These are phyloP conservation scores for Papiliotrema flavescens DNA, from an alignment of 1,284 basidiomycete genomes.

Conservation along the genomic window DNA sequence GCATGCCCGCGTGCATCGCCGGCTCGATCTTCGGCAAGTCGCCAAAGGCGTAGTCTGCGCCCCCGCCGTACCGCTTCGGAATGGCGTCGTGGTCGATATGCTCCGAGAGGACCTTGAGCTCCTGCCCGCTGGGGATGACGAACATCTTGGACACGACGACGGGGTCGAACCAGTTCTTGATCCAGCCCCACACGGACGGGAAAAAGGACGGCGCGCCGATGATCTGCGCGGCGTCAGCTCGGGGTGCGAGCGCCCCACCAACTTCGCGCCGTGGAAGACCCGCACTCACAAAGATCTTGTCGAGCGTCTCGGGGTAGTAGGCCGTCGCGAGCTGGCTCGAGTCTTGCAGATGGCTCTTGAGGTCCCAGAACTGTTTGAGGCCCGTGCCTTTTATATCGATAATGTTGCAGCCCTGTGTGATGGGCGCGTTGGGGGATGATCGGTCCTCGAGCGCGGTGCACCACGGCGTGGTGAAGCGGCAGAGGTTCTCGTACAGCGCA, in stretches of 20 bases:
- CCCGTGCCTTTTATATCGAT: constrained; percentile 17
- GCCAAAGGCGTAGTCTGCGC: constrained; percentile 11
- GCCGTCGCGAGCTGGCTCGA: constrained; percentile 14
- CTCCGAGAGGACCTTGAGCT: constrained; percentile 9
- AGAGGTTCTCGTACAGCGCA: constrained; percentile 18
- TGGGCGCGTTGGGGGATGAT: constrained; percentile 9
- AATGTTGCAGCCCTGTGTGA: constrained; percentile 19
- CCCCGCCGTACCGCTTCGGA: constrained; percentile 18
- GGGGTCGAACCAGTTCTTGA: constrained; percentile 20
- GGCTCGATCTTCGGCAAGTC: constrained; percentile 14
- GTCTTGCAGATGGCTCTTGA: constrained; percentile 20
- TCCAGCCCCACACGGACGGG: constrained; percentile 19
- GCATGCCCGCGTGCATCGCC: neutral
- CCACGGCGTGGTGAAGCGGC: constrained; percentile 13
- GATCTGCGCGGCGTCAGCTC: constrained; percentile 12
- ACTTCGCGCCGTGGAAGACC: neutral
- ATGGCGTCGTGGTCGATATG: constrained; percentile 12
- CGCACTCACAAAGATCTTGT: constrained; percentile 17
- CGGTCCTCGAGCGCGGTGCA: constrained; percentile 9
- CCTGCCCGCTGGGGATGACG: constrained; percentile 5
- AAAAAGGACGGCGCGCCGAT: constrained; percentile 24
- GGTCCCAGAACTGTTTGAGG: constrained; percentile 16
- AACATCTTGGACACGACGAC: constrained; percentile 17
- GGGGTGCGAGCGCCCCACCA: too few relatives aligned
- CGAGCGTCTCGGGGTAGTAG: constrained; percentile 21